Evolutionary conservation across 2,329 filamentous ascomycete species (phyloP).

Genomic region (Beauveria medogensis): DNA sequence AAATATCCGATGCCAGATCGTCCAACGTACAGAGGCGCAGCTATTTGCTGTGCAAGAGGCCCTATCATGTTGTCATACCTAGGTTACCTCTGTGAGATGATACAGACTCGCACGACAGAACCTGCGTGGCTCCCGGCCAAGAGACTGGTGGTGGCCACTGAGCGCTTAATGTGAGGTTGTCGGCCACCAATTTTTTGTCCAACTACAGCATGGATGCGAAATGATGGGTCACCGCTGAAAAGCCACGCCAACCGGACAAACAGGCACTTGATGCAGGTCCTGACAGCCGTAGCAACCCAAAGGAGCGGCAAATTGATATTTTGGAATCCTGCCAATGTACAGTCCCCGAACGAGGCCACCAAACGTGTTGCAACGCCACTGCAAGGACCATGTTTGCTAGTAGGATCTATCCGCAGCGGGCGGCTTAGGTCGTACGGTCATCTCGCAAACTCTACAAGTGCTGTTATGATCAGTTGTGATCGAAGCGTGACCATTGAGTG

Average conservation of each 20-base stretch:
- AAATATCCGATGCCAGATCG: constrained; percentile 2
- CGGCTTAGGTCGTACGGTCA: too few relatives aligned
- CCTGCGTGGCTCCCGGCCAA: not conserved
- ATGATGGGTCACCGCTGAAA: not conserved
- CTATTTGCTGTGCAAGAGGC: not conserved
- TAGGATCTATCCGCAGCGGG: too few relatives aligned
- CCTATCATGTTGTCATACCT: not conserved
- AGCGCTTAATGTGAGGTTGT: not conserved
- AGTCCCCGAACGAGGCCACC: too few relatives aligned
- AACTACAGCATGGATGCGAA: not conserved
- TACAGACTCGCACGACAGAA: not conserved
- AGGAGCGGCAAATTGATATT: too few relatives aligned
- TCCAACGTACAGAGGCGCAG: not conserved
- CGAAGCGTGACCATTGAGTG: not conserved
- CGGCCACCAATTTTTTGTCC: not conserved
- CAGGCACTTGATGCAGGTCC: too few relatives aligned
- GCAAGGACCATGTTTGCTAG: too few relatives aligned
- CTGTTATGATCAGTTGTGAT: not conserved
- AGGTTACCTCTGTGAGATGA: not conserved
- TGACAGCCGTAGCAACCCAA: too few relatives aligned
- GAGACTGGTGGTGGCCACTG: not conserved
- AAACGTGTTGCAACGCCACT: too few relatives aligned
- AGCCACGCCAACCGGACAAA: not conserved
- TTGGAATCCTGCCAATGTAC: too few relatives aligned
- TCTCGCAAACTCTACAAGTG: not conserved